phyloP scores from a whole-genome alignment of 345 rosid genomes.

The Pistacia atlantica region DNA sequence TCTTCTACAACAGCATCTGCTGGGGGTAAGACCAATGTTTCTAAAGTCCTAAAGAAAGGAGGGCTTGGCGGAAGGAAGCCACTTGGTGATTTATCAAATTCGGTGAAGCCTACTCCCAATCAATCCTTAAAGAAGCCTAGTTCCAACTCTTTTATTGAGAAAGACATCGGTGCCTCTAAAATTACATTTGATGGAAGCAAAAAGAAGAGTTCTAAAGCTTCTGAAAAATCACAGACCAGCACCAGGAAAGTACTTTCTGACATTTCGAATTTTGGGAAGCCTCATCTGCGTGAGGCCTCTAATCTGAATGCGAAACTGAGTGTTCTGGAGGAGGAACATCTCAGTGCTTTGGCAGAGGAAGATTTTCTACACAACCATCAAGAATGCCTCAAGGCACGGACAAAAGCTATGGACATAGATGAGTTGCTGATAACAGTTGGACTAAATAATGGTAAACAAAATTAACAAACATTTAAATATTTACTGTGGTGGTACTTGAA shows the following conservation, averaged over 20 bases:
- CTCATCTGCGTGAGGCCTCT: constrained; percentile 31
- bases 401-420: constrained; percentile 34
- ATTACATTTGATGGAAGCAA: constrained; percentile 31
- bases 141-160: constrained; percentile 30
- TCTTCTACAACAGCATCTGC: constrained; percentile 31
- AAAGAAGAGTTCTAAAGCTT: constrained; percentile 35
- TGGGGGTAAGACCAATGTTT: constrained; percentile 34
- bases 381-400: constrained; percentile 51
- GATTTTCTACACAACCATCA: constrained; percentile 52
- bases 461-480: not conserved
- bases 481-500: not conserved
- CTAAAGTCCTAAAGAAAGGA: constrained; percentile 38
- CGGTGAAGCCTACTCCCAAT: constrained; percentile 35
- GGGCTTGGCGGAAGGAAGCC: constrained; percentile 57
- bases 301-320: constrained; percentile 26
- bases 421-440: constrained; percentile 45
- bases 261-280: constrained; percentile 54
- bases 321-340: constrained; percentile 34
- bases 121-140: constrained; percentile 41
- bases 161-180: constrained; percentile 20
- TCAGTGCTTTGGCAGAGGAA: constrained; percentile 35
- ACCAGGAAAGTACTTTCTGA: constrained; percentile 56
- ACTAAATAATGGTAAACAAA: constrained; percentile 31
- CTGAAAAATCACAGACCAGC: constrained; percentile 29
- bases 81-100: constrained; percentile 65